Percentiles rank a stretch among this genome's conserved stretches.
These are phyloP conservation scores for rapeseed (Brassica napus) DNA, from an alignment of 345 rosid genomes.

Conservation along the genomic window Da-Ae NC_063440.1:18768001-18768500, in stretches of 20 bases:
- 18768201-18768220: background rate
- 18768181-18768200: conserved; percentile 15
- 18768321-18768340: background rate
- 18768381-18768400: background rate
- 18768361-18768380: background rate
- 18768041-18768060: conserved; percentile 11
- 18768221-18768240: background rate
- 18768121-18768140: conserved; percentile 13
- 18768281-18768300: background rate
- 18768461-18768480: background rate
- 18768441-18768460: background rate
- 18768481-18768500: background rate
- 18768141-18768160: conserved; percentile 3
- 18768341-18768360: background rate
- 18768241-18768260: background rate
- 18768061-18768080: background rate
- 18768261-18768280: background rate
- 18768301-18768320: background rate
- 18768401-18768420: background rate
- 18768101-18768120: conserved; percentile 8
- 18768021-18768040: background rate
- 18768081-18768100: background rate
- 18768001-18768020: conserved; percentile 9
- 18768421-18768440: background rate
- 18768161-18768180: conserved; percentile 2